Conservation (phyloP, 345 rosid genomes). For the Garcia nutans region DNA sequence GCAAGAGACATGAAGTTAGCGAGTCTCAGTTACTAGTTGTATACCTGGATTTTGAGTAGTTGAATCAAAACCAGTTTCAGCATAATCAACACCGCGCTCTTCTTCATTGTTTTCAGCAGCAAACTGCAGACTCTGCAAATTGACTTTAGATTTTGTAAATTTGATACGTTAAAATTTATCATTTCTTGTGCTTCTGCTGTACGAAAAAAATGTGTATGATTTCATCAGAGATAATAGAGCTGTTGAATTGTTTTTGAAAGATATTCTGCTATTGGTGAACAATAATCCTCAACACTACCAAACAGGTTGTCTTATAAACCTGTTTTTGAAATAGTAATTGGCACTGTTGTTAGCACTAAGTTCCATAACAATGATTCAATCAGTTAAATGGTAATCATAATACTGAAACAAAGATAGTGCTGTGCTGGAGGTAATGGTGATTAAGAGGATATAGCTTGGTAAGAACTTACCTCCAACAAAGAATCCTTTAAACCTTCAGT, state of each 20-base stretch:
- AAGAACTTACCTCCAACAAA: slow-evolving; percentile 43
- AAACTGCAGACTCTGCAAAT: slow-evolving; percentile 35
- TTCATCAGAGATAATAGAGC: neutral
- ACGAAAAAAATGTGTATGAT: too few species aligned
- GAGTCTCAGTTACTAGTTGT: neutral
- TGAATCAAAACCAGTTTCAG: slow-evolving; percentile 22
- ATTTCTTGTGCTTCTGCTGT: too few species aligned
- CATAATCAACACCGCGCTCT: slow-evolving; percentile 13
- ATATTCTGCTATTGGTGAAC: neutral
- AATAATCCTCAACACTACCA: neutral
- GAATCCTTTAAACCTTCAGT: slow-evolving; percentile 38
- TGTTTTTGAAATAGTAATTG: neutral
- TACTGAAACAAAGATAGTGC: neutral
- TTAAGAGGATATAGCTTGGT: neutral
- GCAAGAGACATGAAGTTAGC: neutral
- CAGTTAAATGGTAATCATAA: neutral
- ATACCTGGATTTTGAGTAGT: slow-evolving; percentile 39
- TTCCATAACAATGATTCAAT: too few species aligned
- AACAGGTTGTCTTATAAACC: neutral
- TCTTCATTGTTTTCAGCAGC: slow-evolving; percentile 28
- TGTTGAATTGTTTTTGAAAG: neutral
- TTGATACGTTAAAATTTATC: neutral
- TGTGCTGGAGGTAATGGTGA: neutral
- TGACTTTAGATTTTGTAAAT: slow-evolving; percentile 4
- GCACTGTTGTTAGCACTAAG: neutral